Percentiles rank a stretch among this genome's conserved stretches.
phyloP scores from a whole-genome alignment of 257 asterid species.

The Solanum appendiculatum region DNA sequence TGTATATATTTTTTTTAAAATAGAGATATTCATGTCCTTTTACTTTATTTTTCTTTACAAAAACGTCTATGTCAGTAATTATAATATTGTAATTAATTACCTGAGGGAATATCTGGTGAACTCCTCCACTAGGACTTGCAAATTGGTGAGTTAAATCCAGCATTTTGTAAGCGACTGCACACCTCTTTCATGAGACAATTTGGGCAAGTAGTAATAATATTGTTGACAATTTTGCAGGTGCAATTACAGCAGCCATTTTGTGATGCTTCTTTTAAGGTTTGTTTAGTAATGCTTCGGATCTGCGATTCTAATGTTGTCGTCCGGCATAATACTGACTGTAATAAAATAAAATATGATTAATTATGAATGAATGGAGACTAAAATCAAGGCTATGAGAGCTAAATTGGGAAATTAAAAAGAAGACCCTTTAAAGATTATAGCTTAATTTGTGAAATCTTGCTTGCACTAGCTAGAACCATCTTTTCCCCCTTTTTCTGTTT shows the following conservation, averaged over 20 bases:
- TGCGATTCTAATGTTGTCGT: slow-evolving; percentile 63
- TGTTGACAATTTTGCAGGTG: slow-evolving; percentile 13
- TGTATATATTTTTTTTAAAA: too few relatives aligned
- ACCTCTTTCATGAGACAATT: slow-evolving; percentile 62
- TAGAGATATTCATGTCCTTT: neutral
- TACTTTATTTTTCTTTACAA: neutral
- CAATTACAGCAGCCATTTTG: slow-evolving; percentile 28
- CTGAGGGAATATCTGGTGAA: slow-evolving; percentile 69
- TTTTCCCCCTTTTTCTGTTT: too few relatives aligned
- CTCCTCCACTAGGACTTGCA: slow-evolving; percentile 94
- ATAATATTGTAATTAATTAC: slow-evolving; percentile 15
- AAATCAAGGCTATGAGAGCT: neutral
- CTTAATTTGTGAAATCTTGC: too few relatives aligned
- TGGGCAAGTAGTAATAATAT: slow-evolving; percentile 33
- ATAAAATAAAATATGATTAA: neutral
- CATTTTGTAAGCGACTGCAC: slow-evolving; percentile 49
- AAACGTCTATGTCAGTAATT: neutral
- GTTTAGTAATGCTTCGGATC: slow-evolving; percentile 44
- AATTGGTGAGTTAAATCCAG: slow-evolving; percentile 57
- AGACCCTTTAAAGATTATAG: too few relatives aligned
- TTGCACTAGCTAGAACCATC: too few relatives aligned
- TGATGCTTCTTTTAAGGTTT: slow-evolving; percentile 36
- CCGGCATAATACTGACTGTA: slow-evolving; percentile 64
- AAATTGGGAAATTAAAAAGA: too few relatives aligned
- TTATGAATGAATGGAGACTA: too few relatives aligned